Conservation (phyloP, 495 filamentous ascomycete genomes). For the Amniculicola lignicola region DNA sequence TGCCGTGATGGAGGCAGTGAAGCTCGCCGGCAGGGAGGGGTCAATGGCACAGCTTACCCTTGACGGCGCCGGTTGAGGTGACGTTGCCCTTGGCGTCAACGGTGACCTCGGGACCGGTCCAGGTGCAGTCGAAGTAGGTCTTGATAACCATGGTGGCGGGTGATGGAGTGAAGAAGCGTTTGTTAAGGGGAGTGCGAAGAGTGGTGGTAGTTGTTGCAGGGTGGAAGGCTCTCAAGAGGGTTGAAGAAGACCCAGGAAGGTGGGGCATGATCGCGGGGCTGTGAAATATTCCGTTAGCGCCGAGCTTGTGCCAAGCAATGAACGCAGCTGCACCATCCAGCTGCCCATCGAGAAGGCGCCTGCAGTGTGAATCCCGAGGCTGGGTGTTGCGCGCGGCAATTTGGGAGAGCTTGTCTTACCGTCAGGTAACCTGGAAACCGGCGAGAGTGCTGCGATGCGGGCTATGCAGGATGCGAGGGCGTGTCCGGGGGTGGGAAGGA, state of each 20-base stretch:
- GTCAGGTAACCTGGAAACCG: constrained; percentile 8
- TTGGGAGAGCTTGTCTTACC: constrained; percentile 12
- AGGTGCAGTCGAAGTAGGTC: constrained; percentile 64
- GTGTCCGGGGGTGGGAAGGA: not conserved
- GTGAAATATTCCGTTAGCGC: constrained; percentile 6
- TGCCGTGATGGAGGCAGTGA: not conserved
- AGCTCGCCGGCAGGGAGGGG: constrained; percentile 8
- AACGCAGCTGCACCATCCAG: not conserved
- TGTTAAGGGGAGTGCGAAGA: constrained; percentile 42
- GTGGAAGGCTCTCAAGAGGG: constrained; percentile 21
- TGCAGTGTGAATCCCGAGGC: constrained; percentile 27
- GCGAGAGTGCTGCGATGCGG: not conserved
- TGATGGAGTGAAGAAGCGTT: constrained; percentile 61
- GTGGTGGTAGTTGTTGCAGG: constrained; percentile 43
- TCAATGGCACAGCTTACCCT: constrained; percentile 49
- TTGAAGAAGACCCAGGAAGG: constrained; percentile 29
- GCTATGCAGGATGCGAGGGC: not conserved
- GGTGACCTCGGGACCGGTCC: constrained; percentile 59
- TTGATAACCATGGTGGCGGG: constrained; percentile 64
- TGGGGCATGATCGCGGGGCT: constrained; percentile 25
- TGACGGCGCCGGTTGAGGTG: constrained; percentile 50
- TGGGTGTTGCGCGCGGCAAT: constrained; percentile 1
- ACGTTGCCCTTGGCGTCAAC: constrained; percentile 54
- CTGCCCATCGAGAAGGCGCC: not conserved
- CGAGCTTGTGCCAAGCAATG: constrained; percentile 11